phyloP scores from a whole-genome alignment of 345 rosid species.

The Theobroma cacao region DNA sequence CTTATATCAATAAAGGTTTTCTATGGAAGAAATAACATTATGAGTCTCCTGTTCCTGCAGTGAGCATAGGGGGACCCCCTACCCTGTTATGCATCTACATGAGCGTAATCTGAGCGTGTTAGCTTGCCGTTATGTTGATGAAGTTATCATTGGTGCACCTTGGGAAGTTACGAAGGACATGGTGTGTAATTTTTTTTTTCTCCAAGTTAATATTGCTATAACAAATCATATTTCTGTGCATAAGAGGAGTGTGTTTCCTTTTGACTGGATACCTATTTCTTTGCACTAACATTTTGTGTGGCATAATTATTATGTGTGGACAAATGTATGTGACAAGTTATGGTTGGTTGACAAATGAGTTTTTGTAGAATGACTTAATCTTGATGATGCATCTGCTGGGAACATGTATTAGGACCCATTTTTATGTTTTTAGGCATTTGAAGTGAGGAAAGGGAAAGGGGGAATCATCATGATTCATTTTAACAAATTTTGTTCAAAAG shows the following conservation, averaged over 20 bases:
- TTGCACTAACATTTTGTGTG: neutral
- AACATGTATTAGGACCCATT: too few species aligned
- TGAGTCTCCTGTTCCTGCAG: constrained; percentile 36
- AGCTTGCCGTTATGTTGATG: constrained; percentile 96
- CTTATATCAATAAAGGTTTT: neutral
- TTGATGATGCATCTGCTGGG: too few species aligned
- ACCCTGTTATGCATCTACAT: constrained; percentile 90
- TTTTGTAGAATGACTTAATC: too few species aligned
- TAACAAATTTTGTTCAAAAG: too few species aligned
- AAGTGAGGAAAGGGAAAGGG: too few species aligned
- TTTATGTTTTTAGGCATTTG: too few species aligned
- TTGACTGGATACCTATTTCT: neutral
- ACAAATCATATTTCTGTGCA: neutral
- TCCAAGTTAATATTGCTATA: neutral
- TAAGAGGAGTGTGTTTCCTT: neutral
- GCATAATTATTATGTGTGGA: neutral
- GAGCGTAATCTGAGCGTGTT: constrained; percentile 88
- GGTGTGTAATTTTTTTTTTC: constrained; percentile 37
- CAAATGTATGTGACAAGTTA: neutral
- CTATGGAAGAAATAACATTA: neutral
- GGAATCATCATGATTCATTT: too few species aligned
- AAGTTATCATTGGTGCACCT: constrained; percentile 97
- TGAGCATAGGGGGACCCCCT: constrained; percentile 65
- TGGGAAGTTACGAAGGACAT: constrained; percentile 89
- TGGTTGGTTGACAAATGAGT: too few species aligned